Conservation (phyloP, 2,329 filamentous ascomycete genomes). For the Orbilia quercus region DNA sequence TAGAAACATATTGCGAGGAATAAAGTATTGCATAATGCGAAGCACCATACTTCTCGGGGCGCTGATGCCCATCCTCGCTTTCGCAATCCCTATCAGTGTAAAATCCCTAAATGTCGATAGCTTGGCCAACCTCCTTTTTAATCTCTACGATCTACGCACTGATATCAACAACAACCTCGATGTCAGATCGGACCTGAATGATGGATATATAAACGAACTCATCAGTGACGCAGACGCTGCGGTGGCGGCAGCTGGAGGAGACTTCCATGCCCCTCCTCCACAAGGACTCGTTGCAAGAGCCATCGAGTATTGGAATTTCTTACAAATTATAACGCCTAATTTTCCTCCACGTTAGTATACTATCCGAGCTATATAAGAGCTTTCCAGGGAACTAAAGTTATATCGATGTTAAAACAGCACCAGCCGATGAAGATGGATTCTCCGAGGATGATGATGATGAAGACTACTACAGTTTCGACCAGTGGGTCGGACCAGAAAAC, state of each 20-base stretch:
- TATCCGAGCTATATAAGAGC: too few relatives aligned
- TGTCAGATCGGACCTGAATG: constrained; percentile 11
- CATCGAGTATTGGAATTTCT: constrained; percentile 8
- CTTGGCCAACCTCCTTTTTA: constrained; percentile 11
- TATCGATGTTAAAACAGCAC: background rate
- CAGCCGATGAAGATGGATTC: background rate
- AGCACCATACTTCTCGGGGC: too few relatives aligned
- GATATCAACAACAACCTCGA: constrained; percentile 14
- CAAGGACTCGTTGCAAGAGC: constrained; percentile 1
- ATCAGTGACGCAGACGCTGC: background rate
- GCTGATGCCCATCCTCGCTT: background rate
- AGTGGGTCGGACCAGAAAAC: too few relatives aligned
- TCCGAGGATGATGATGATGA: constrained; percentile 1
- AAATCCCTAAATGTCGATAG: constrained; percentile 3
- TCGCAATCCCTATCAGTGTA: background rate
- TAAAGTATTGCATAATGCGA: too few relatives aligned
- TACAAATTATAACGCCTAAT: constrained; percentile 6
- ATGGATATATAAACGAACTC: constrained; percentile 3
- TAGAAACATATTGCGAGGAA: too few relatives aligned
- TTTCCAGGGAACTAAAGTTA: background rate
- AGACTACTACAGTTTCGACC: background rate
- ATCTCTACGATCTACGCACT: constrained; percentile 14
- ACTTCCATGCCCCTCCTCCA: background rate
- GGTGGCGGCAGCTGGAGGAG: background rate
- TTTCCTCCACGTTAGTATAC: constrained; percentile 7